Evolutionary conservation across 805 yeast genomes (phyloP).

Genomic region (Saturnispora kantuleensis): DNA sequence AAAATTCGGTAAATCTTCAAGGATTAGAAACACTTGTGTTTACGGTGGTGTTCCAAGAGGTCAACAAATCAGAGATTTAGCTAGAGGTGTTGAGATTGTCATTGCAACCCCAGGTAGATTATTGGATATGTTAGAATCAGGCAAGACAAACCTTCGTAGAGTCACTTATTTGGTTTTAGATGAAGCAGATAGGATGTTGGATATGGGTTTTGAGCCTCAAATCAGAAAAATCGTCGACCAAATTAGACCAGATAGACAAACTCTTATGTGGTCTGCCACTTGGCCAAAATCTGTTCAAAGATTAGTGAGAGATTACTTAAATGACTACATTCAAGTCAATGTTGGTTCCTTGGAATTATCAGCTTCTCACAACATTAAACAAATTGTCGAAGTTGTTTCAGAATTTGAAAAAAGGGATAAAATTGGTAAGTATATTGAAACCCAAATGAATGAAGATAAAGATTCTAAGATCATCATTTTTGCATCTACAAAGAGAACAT

Average conservation of each 20-base stretch:
- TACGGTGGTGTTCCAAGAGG: slow-evolving; percentile 99
- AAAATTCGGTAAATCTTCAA: slow-evolving; percentile 84
- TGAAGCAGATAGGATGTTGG: slow-evolving; percentile 99
- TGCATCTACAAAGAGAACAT: slow-evolving; percentile 95
- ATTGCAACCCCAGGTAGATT: slow-evolving; percentile 99
- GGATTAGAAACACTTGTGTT: slow-evolving; percentile 93
- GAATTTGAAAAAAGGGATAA: slow-evolving; percentile 94
- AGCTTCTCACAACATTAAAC: slow-evolving; percentile 94
- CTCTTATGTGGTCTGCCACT: slow-evolving; percentile 99
- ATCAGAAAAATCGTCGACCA: slow-evolving; percentile 92
- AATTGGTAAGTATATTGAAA: slow-evolving; percentile 71
- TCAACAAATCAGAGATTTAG: slow-evolving; percentile 91
- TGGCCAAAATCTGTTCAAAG: slow-evolving; percentile 99
- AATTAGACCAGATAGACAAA: slow-evolving; percentile 99
- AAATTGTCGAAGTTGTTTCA: slow-evolving; percentile 80
- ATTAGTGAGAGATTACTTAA: slow-evolving; percentile 82
- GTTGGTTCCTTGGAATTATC: slow-evolving; percentile 92
- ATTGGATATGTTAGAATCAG: slow-evolving; percentile 92
- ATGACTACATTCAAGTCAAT: slow-evolving; percentile 92
- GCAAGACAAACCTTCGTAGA: slow-evolving; percentile 90
- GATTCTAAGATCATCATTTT: slow-evolving; percentile 72
- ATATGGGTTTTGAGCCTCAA: slow-evolving; percentile 99
- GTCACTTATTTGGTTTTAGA: slow-evolving; percentile 95
- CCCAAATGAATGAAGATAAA: slow-evolving; percentile 60
- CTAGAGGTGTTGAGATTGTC: slow-evolving; percentile 90